Evolutionary conservation across 768 basidiomycete genomes (phyloP).

Genomic region (Megacollybia marginata): DNA sequence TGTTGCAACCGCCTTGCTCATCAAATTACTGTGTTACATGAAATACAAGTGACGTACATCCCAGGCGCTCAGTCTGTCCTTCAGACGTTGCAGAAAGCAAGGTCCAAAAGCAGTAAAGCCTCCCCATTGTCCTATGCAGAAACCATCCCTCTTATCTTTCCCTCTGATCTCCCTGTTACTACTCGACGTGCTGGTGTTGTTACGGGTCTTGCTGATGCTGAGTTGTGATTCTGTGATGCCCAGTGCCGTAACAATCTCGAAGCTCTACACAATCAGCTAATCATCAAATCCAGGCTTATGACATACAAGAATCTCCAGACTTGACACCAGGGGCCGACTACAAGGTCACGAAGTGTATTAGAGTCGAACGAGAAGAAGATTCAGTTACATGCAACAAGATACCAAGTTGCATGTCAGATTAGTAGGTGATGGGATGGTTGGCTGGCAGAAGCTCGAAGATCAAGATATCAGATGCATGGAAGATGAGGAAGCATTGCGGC

Average conservation of each 20-base stretch:
- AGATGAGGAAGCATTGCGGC: conserved; percentile 4
- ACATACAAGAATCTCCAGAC: conserved; percentile 17
- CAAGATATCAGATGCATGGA: conserved; percentile 11
- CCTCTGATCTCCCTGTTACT: background rate
- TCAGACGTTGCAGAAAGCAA: background rate
- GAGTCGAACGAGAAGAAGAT: conserved; percentile 5
- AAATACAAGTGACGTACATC: conserved; percentile 1
- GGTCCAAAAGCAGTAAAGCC: too few relatives aligned
- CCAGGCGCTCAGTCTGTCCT: conserved; percentile 1
- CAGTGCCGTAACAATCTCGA: conserved; percentile 14
- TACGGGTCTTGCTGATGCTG: background rate
- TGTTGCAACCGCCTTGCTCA: background rate
- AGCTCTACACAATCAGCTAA: conserved; percentile 11
- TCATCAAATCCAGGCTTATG: conserved; percentile 9
- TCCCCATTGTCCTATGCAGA: too few relatives aligned
- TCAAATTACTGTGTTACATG: conserved; percentile 3
- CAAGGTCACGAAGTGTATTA: conserved; percentile 8
- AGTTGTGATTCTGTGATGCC: conserved; percentile 9
- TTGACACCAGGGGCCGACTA: conserved; percentile 14
- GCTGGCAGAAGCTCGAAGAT: conserved; percentile 3
- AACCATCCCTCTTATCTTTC: background rate
- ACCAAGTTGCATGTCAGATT: conserved; percentile 4
- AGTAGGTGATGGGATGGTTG: conserved; percentile 7
- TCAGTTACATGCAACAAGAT: conserved; percentile 5
- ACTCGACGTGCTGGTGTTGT: background rate